These are phyloP conservation scores for Vitellaria paradoxa DNA, from an alignment of 179 eudicot species.

Conservation along the genomic window DNA sequence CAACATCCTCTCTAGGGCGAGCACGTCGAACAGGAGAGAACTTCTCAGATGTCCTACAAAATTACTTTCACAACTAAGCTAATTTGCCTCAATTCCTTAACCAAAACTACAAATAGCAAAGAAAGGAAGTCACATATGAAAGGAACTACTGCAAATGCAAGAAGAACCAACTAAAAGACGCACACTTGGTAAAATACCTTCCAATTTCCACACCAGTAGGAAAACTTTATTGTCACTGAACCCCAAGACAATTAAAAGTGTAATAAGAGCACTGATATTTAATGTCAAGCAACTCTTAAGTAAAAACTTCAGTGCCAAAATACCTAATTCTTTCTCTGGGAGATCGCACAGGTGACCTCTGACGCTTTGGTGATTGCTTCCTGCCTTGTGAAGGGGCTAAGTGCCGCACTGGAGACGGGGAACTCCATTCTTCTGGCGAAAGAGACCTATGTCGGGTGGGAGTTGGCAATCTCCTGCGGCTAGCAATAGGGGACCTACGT, in stretches of 20 bases:
- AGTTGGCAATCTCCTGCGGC: slow-evolving; percentile 44
- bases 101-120: neutral
- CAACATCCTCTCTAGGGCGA: slow-evolving; percentile 33
- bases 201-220: slow-evolving; percentile 17
- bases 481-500: slow-evolving; percentile 40
- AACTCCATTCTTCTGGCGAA: slow-evolving; percentile 45
- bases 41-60: slow-evolving; percentile 29
- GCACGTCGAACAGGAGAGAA: slow-evolving; percentile 33
- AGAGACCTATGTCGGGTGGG: slow-evolving; percentile 40
- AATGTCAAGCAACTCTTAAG: neutral
- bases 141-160: neutral
- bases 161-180: neutral
- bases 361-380: slow-evolving; percentile 42
- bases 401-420: slow-evolving; percentile 50
- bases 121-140: neutral
- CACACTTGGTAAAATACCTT: slow-evolving; percentile 4
- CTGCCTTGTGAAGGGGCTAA: slow-evolving; percentile 46
- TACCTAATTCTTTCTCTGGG: slow-evolving; percentile 59
- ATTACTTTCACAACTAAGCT: slow-evolving; percentile 10
- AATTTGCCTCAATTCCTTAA: slow-evolving; percentile 1
- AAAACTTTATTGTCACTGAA: slow-evolving; percentile 12
- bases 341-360: slow-evolving; percentile 41
- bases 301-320: neutral
- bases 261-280: slow-evolving; percentile 7
- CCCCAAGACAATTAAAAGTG: slow-evolving; percentile 9